Conservation (phyloP, 805 yeast species). For the Barnettozyma californica region DNA sequence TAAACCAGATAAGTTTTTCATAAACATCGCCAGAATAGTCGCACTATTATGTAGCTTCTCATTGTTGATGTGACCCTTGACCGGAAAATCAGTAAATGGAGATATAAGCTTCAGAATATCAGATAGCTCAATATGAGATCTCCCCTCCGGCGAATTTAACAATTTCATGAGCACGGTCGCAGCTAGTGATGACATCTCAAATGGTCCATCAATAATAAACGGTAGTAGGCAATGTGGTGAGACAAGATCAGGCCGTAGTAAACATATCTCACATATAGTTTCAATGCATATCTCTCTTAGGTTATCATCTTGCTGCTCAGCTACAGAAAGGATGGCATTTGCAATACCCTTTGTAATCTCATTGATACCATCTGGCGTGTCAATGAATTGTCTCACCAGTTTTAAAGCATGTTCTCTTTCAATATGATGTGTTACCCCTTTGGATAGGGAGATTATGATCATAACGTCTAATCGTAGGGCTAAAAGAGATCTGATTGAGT, state of each 20-base stretch:
- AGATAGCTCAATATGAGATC: constrained; percentile 49
- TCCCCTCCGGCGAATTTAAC: constrained; percentile 51
- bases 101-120: constrained; percentile 61
- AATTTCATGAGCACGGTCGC: constrained; percentile 46
- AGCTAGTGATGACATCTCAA: constrained; percentile 36
- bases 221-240: constrained; percentile 37
- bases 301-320: constrained; percentile 49
- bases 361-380: constrained; percentile 45
- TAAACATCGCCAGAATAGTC: constrained; percentile 49
- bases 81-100: constrained; percentile 62
- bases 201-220: constrained; percentile 51
- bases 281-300: constrained; percentile 47
- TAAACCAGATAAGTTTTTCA: constrained; percentile 76
- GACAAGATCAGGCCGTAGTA: constrained; percentile 39
- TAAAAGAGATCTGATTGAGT: constrained; percentile 49
- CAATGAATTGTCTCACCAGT: constrained; percentile 57
- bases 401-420: constrained; percentile 80
- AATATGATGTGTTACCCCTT: constrained; percentile 44
- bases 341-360: constrained; percentile 58
- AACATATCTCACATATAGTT: constrained; percentile 45
- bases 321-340: constrained; percentile 58
- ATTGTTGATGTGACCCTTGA: constrained; percentile 39
- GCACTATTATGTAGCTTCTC: constrained; percentile 59
- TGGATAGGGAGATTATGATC: constrained; percentile 58
- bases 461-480: constrained; percentile 55